Conservation (phyloP, 495 filamentous ascomycete genomes). For the Margaritispora aquatica region DNA sequence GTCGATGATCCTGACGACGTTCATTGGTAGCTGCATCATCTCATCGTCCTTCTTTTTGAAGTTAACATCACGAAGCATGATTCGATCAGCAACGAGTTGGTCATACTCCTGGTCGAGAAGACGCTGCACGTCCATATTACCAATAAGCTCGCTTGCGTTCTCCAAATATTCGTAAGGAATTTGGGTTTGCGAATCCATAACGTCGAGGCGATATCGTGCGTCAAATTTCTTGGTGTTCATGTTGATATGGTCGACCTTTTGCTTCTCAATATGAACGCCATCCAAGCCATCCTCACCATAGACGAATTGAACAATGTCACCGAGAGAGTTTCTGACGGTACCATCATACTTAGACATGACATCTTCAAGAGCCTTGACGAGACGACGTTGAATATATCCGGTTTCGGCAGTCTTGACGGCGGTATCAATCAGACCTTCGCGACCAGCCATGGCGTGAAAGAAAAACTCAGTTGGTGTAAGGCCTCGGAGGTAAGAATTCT, state of each 20-base stretch:
- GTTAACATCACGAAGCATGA: constrained; percentile 61
- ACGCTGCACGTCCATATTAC: constrained; percentile 77
- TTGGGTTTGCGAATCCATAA: constrained; percentile 67
- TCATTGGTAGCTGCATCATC: constrained; percentile 84
- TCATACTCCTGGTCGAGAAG: constrained; percentile 89
- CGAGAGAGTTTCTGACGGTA: constrained; percentile 92
- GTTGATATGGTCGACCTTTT: constrained; percentile 78
- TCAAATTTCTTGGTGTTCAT: constrained; percentile 68
- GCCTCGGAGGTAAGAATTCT: constrained; percentile 97
- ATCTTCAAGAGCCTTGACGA: constrained; percentile 97
- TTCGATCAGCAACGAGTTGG: constrained; percentile 63
- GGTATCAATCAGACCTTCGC: constrained; percentile 99
- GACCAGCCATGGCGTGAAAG: constrained; percentile 99
- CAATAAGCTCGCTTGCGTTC: constrained; percentile 78
- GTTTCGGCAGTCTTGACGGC: constrained; percentile 99
- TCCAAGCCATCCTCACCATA: constrained; percentile 98
- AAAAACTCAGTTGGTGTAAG: constrained; percentile 96
- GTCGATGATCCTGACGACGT: constrained; percentile 83
- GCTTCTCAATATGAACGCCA: constrained; percentile 83
- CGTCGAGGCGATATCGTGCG: constrained; percentile 79
- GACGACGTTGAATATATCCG: constrained; percentile 95
- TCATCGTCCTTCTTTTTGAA: constrained; percentile 57
- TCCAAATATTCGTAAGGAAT: constrained; percentile 72
- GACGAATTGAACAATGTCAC: constrained; percentile 94
- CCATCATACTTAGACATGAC: constrained; percentile 97